These are phyloP conservation scores for Fonsecaea pugnacius DNA, from an alignment of 2,329 filamentous ascomycete species.

Conservation along the genomic window DNA sequence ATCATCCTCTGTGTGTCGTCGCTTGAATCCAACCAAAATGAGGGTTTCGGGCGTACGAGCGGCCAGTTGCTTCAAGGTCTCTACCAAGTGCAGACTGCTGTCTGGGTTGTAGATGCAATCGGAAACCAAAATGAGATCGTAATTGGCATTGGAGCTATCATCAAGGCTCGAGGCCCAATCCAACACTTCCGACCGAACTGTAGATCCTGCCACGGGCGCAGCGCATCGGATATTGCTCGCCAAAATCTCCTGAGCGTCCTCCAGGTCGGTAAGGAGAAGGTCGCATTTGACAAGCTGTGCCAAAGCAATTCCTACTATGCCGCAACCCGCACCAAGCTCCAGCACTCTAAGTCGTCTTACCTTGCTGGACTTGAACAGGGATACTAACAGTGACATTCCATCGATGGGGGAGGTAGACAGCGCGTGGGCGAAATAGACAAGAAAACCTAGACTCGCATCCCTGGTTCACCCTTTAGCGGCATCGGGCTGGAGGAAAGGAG, in stretches of 20 bases:
- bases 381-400: conserved; percentile 41
- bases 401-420: conserved; percentile 41
- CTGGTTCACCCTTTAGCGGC: conserved; percentile 38
- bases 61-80: conserved; percentile 58
- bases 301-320: conserved; percentile 69
- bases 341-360: conserved; percentile 55
- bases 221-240: conserved; percentile 58
- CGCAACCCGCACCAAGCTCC: conserved; percentile 71
- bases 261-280: conserved; percentile 67
- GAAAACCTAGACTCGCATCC: conserved; percentile 65
- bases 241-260: conserved; percentile 66
- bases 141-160: conserved; percentile 44
- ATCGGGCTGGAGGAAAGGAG: conserved; percentile 1
- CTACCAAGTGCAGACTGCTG: conserved; percentile 66
- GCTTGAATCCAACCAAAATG: conserved; percentile 68
- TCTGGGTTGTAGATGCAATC: conserved; percentile 77
- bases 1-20: conserved; percentile 67
- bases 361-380: conserved; percentile 40
- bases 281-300: conserved; percentile 58
- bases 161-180: conserved; percentile 63
- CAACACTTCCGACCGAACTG: conserved; percentile 56
- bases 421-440: conserved; percentile 56
- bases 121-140: conserved; percentile 67
- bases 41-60: conserved; percentile 54
- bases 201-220: conserved; percentile 49